phyloP scores from a whole-genome alignment of 2,329 filamentous ascomycete species.

The Xylaria sp. region DNA sequence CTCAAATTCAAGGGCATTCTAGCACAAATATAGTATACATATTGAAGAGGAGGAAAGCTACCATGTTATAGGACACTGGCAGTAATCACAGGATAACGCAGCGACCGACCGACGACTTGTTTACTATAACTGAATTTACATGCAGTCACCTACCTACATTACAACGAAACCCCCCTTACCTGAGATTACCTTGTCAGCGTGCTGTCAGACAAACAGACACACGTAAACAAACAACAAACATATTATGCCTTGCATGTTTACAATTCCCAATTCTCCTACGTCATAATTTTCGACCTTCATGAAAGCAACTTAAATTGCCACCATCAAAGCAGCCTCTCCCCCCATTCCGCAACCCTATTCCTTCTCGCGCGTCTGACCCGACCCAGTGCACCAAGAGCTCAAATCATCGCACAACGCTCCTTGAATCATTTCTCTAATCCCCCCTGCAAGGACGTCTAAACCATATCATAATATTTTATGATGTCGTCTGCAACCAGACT shows the following conservation, averaged over 20 bases:
- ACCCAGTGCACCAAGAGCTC: background rate
- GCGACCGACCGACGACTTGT: background rate
- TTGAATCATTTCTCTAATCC: background rate
- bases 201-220: background rate
- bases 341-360: background rate
- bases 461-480: no score
- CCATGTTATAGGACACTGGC: background rate
- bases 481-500: background rate
- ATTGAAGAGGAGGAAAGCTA: background rate
- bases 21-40: background rate
- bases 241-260: background rate
- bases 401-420: background rate
- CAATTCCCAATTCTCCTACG: background rate
- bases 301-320: background rate
- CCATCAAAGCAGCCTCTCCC: no score
- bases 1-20: background rate
- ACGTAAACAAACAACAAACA: background rate
- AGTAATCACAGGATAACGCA: no score
- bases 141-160: background rate
- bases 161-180: no score
- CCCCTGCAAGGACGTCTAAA: background rate
- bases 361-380: background rate
- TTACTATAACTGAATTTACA: background rate
- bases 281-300: background rate
- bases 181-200: no score